These are phyloP conservation scores for Pseudogymnoascus destructans DNA, from an alignment of 2,329 filamentous ascomycete species.

Conservation along the genomic window DNA sequence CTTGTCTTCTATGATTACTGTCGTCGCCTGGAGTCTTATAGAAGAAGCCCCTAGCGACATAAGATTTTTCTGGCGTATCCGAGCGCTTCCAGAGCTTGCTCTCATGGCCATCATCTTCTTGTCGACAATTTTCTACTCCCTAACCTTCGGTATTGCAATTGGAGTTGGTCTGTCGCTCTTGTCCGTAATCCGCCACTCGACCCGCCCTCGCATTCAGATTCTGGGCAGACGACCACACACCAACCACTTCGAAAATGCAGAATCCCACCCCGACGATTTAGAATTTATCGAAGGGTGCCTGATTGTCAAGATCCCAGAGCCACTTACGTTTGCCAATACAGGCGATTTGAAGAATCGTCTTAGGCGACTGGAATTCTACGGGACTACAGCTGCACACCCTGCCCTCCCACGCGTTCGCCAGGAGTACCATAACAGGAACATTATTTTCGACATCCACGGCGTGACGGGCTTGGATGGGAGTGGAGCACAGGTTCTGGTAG, in stretches of 20 bases:
- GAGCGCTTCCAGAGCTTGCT: constrained; percentile 71
- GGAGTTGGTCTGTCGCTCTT: constrained; percentile 85
- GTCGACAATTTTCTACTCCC: constrained; percentile 87
- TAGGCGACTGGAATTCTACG: constrained; percentile 74
- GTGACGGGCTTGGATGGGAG: constrained; percentile 90
- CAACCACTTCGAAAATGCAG: constrained; percentile 75
- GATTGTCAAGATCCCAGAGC: constrained; percentile 96
- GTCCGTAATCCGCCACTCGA: constrained; percentile 80
- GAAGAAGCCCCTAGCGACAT: constrained; percentile 94
- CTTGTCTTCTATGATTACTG: constrained; percentile 83
- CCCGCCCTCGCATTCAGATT: constrained; percentile 89
- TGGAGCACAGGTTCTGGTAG: constrained; percentile 77
- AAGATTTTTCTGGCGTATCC: constrained; percentile 73
- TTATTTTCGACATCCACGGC: constrained; percentile 97
- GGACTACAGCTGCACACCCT: constrained; percentile 73
- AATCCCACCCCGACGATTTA: constrained; percentile 54
- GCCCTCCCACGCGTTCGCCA: constrained; percentile 67
- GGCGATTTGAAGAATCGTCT: constrained; percentile 79
- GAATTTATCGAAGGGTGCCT: constrained; percentile 87
- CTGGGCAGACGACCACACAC: constrained; percentile 78
- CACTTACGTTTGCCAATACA: constrained; percentile 92
- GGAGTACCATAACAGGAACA: constrained; percentile 73
- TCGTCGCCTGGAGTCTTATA: constrained; percentile 86
- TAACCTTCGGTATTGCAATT: constrained; percentile 84
- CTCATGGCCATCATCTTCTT: constrained; percentile 87